These are phyloP conservation scores for Aspergillus spinulosporus DNA, from an alignment of 2,329 filamentous ascomycete species.

Conservation along the genomic window DNA sequence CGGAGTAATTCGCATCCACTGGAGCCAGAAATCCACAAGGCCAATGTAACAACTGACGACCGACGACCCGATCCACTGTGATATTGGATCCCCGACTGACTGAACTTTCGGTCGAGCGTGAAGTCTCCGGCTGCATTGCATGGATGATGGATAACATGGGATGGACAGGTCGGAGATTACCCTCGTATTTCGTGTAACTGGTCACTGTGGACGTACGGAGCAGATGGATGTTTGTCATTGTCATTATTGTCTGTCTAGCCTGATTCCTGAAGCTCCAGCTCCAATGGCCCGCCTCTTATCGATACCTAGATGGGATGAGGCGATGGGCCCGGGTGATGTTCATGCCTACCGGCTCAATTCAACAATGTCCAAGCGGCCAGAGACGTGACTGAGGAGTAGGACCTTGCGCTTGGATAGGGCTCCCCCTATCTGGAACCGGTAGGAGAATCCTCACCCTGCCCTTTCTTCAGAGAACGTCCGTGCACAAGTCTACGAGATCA, in stretches of 20 bases:
- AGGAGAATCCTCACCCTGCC: background rate
- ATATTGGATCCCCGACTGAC: background rate
- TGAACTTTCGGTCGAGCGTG: background rate
- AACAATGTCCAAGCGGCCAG: background rate
- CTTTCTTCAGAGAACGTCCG: background rate
- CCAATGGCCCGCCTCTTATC: too few relatives aligned
- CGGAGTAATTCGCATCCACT: background rate
- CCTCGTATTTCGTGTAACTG: slow-evolving; percentile 3
- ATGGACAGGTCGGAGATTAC: slow-evolving; percentile 2
- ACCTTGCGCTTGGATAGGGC: background rate
- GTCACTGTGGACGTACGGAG: too few relatives aligned
- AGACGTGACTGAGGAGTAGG: background rate
- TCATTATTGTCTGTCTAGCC: background rate
- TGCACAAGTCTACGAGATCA: background rate
- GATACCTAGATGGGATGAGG: too few relatives aligned
- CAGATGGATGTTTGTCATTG: background rate
- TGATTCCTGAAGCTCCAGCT: background rate
- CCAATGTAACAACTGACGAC: too few relatives aligned
- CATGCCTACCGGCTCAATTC: background rate
- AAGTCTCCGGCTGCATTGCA: background rate
- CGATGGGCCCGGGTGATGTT: too few relatives aligned
- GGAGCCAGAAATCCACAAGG: background rate
- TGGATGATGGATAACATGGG: background rate
- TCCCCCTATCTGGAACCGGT: background rate
- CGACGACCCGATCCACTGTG: background rate